Base-by-base conservation (phyloP, 2,329 filamentous ascomycete species). In the Rosellinia necatrix region DNA sequence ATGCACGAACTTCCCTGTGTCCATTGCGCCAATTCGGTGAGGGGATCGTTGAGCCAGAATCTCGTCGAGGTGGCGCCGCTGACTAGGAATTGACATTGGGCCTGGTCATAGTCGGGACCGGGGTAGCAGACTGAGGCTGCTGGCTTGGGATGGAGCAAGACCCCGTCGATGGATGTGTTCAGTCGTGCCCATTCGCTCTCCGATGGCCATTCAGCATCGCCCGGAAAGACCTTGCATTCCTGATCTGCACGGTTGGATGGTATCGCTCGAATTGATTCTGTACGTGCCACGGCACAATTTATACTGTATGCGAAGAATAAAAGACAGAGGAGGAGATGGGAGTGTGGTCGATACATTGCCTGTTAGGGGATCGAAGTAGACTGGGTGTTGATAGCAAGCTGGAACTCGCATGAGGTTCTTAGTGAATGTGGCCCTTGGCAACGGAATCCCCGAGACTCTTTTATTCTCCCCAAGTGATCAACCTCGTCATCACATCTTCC, bases 1-100 rank as follows among this genome's bases (percentile, higher is more conserved):
- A 64, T 56, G 34, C 72, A 74, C 6, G 72, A 72, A 34, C 63
- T 65, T 0, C 72, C 72, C 49, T 74, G 65, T 2, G 71, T 63
- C 71, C 71, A 73, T 22, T 67, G 60, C 0, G 66, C 62, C 32
- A 70, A 32, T 2, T 66, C 61, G 0, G 64, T 65, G n/a, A 73
- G 62, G 1, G 71, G 71, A 25, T 73, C 70, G 47, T 73, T 63
- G 5, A 72, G 60, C 58, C 68, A 73, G 44, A 70, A 70, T 27
- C 66, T 63, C 5, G 56, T 63, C n/a, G 50, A 60, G 5, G 64
- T 57, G 6, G 67, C 53, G 30, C 56, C 63, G 0, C 46, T 50
- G 7, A 69, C 49, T 1, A 73, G 48, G 44, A 62, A 69, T 8
- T 56, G 60, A 56, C 71, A 74, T 29, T 57, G 57, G 2, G 59